Base-by-base conservation (phyloP, 2,329 filamentous ascomycete genomes). In the Sclerotinia trifoliorum region DNA sequence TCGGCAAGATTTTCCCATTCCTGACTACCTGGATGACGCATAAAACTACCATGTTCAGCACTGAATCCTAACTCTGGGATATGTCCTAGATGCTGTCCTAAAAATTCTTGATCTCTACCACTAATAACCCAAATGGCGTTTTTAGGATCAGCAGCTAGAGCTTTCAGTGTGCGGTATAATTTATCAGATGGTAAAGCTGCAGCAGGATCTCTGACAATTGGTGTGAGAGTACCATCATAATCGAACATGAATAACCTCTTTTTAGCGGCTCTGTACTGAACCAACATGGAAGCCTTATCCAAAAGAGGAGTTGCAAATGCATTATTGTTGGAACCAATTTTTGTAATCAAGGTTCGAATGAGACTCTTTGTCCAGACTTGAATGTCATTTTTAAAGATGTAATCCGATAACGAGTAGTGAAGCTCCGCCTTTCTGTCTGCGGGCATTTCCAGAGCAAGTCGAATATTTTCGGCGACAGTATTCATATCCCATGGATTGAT, bases 71-170 rank as follows among this genome's bases (percentile, higher is more conserved):
- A 83, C 76, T 91, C 88, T 1, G 87, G 79, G 72, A 98, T 96
- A 79, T 96, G 90, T n/a, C 94, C 95, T 78, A 98, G 88, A 82
- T 94, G 94, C 73, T 96, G 90, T 73, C 91, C 88, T 69, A 99
- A 81, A 80, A 99, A 99, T 10, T 90, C 90, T 77, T 97, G 93
- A 75, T 98, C 94, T 72, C 95, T 89, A 15, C 95, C 95, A 65
- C 92, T 96, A 76, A 99, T 97, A 77, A 99, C 96, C 95, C 95
- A 99, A n/a, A 99, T 93, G 1, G 88, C 85, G 75, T 98, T 99
- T 68, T 84, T 84, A 21, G 90, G 87, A 77, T 98, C 93, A 0
- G 90, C 84, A 0, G 94, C 91, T 54, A 99, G 84, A 15, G 86
- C 85, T 78, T 90, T 92, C 69, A 99, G 83, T 0, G 90, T 94